These are phyloP conservation scores for Angophora floribunda DNA, from an alignment of 345 rosid genomes.

Conservation along the genomic window DNA sequence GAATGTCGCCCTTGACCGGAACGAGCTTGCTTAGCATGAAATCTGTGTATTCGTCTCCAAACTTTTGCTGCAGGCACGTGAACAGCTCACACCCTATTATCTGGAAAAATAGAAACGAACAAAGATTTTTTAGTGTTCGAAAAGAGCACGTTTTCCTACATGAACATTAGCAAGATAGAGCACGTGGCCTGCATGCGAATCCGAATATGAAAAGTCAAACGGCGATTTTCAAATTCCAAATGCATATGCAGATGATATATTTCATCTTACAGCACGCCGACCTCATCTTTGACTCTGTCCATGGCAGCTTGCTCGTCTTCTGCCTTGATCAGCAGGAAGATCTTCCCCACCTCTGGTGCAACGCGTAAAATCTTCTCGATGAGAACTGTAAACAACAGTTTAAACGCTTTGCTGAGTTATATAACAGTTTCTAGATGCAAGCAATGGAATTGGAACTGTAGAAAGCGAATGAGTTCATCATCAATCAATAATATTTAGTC, in stretches of 20 bases:
- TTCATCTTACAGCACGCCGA: background rate
- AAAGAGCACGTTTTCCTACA: no score
- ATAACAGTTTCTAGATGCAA: background rate
- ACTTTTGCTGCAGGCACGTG: background rate
- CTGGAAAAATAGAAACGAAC: background rate
- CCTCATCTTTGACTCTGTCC: background rate
- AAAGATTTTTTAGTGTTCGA: no score
- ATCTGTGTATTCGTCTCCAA: background rate
- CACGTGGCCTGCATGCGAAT: no score
- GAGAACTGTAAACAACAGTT: background rate
- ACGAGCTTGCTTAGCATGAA: slow-evolving; percentile 7
- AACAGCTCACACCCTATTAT: background rate
- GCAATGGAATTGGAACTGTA: background rate
- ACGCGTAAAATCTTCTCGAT: slow-evolving; percentile 1
- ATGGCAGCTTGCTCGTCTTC: background rate
- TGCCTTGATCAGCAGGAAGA: slow-evolving; percentile 1
- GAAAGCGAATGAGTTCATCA: background rate
- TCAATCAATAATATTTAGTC: background rate
- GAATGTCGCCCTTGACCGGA: background rate
- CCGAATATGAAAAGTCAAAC: background rate
- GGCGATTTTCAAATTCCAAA: background rate
- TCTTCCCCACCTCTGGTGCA: background rate
- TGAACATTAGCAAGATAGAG: no score
- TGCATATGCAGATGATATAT: background rate
- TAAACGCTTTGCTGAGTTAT: background rate